These are phyloP conservation scores for Anthracocystis setariae DNA, from an alignment of 1,284 basidiomycete species.

Conservation along the genomic window DNA sequence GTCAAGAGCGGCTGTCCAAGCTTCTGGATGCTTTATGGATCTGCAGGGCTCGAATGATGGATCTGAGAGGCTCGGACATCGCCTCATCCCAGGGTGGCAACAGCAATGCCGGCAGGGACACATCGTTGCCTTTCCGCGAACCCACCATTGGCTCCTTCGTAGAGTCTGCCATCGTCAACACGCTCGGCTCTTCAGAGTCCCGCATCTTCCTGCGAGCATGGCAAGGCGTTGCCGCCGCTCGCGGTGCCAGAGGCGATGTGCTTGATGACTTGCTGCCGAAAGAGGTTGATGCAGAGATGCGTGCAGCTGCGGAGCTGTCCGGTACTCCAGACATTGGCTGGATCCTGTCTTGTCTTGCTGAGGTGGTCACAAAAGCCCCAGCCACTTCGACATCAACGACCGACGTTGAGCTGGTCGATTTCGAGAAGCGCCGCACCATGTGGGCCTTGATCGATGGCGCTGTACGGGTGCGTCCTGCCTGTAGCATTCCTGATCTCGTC, in stretches of 20 bases:
- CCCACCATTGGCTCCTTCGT: conserved; percentile 61
- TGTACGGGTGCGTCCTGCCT: conserved; percentile 39
- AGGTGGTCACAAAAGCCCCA: conserved; percentile 45
- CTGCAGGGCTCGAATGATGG: conserved; percentile 59
- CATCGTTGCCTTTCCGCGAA: conserved; percentile 49
- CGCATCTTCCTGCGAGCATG: conserved; percentile 59
- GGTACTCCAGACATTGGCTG: conserved; percentile 64
- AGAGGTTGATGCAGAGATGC: conserved; percentile 18
- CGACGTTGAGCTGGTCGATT: conserved; percentile 55
- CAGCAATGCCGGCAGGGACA: conserved; percentile 9
- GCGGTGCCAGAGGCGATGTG: conserved; percentile 45
- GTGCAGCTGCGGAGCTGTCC: conserved; percentile 20
- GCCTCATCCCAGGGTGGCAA: conserved; percentile 13
- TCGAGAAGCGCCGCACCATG: conserved; percentile 59
- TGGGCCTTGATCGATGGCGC: conserved; percentile 58
- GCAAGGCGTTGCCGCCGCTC: conserved; percentile 54
- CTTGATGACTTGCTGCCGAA: conserved; percentile 49
- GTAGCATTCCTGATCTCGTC: conserved; percentile 37
- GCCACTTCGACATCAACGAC: conserved; percentile 18
- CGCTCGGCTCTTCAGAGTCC: conserved; percentile 57
- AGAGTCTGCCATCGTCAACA: conserved; percentile 60
- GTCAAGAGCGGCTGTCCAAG: conserved; percentile 55
- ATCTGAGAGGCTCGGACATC: conserved; percentile 25
- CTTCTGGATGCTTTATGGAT: conserved; percentile 63
- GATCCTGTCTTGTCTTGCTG: conserved; percentile 59